A percentile compares a stretch with the other conserved stretches of the same genome.
Evolutionary conservation across 805 yeast genomes (phyloP).

Genomic region (Saccharomycopsis babjevae): DNA sequence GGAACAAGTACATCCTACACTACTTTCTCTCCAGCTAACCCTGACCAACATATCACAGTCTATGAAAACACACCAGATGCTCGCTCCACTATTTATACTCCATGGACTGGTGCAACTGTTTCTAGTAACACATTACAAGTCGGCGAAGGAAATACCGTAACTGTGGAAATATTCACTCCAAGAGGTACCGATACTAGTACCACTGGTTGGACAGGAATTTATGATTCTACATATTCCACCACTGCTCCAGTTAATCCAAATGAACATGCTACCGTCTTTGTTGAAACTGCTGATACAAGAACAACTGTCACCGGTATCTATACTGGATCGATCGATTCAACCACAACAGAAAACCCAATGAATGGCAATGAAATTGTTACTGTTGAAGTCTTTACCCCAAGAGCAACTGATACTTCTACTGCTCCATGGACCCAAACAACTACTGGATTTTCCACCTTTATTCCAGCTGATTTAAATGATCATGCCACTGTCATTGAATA

Average conservation of each 20-base stretch:
- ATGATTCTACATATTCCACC: neutral
- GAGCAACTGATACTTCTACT: no score
- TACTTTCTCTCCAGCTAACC: neutral
- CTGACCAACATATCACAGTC: neutral
- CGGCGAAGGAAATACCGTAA: neutral
- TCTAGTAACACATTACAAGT: neutral
- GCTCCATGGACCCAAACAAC: neutral
- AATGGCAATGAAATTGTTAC: neutral
- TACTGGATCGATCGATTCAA: neutral
- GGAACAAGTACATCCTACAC: constrained; percentile 4
- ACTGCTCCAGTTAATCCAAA: neutral
- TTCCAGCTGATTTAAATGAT: neutral
- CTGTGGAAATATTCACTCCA: neutral
- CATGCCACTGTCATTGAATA: neutral
- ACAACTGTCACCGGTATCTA: constrained; percentile 1
- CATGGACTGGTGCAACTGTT: neutral
- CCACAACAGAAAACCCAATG: neutral
- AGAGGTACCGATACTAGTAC: neutral
- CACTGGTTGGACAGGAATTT: neutral
- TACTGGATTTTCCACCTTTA: neutral
- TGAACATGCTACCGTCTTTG: constrained; percentile 1
- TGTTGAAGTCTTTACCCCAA: no score
- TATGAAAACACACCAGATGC: neutral
- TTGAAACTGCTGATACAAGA: constrained; percentile 4
- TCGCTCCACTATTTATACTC: neutral